These are phyloP conservation scores for Colletotrichum zoysiae DNA, from an alignment of 2,329 filamentous ascomycete species.

Conservation along the genomic window DNA sequence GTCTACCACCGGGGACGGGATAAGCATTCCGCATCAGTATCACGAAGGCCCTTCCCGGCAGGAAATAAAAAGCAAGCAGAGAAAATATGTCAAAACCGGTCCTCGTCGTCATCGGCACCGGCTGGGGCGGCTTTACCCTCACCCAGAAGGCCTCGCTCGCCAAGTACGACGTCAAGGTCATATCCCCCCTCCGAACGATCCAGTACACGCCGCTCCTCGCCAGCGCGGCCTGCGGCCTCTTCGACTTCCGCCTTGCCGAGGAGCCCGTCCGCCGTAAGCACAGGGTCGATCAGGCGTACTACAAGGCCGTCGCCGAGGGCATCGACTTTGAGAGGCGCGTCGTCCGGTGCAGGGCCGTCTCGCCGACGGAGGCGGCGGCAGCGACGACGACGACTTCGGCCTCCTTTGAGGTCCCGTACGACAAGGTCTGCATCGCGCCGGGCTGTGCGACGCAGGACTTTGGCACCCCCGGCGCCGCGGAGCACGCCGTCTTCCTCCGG, in stretches of 20 bases:
- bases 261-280: constrained; percentile 96
- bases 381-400: constrained; percentile 56
- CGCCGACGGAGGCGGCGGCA: constrained; percentile 82
- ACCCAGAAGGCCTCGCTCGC: constrained; percentile 83
- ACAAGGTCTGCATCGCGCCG: constrained; percentile 97
- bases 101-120: constrained; percentile 74
- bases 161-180: constrained; percentile 98
- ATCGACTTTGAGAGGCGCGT: constrained; percentile 93
- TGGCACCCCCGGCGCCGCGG: constrained; percentile 93
- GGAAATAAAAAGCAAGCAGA: neutral
- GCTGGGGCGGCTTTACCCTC: constrained; percentile 73
- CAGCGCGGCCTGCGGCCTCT: constrained; percentile 95
- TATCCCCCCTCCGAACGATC: constrained; percentile 99
- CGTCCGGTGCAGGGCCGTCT: constrained; percentile 86
- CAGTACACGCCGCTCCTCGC: constrained; percentile 97
- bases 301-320: constrained; percentile 96
- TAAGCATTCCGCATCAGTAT: neutral
- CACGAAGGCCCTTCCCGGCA: neutral
- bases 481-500: constrained; percentile 97
- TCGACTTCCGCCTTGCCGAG: constrained; percentile 99
- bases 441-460: constrained; percentile 99
- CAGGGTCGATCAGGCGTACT: constrained; percentile 95
- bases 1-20: neutral
- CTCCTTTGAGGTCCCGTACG: constrained; percentile 91
- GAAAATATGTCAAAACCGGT: constrained; percentile 22